Evolutionary conservation across 768 basidiomycete genomes (phyloP), one percentile per base, ranked within the genome.

Genomic region (Kwoniella pini): DNA sequence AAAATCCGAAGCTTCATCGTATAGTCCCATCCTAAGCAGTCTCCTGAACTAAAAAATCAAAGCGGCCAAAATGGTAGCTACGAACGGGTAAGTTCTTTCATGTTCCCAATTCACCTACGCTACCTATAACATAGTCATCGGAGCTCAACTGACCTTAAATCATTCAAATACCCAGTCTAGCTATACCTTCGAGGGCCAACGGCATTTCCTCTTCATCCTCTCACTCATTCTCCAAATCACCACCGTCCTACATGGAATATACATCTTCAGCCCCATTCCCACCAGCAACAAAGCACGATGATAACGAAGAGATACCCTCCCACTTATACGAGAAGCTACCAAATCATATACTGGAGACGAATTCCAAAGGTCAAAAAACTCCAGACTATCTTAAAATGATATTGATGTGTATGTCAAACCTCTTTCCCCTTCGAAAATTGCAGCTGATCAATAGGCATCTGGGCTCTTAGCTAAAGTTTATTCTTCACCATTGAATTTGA

Each of bases 301-400:
- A 63, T 22, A 70, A 76, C 38, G 74, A 74, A 15, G 69, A 69
- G 10, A 62, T 79, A 13, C 79, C 79, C 5, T 64, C 62, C 5
- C 79, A 79, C 64, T 68, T 81, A 45, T 81, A 81, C 59, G 61
- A 68, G 4, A 66, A 64, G 24, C 33, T 80, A 30, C 76, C 79
- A 2, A 17, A 52, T 15, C 77, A 79, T 57, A 44, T 42, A 42
- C 7, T 42, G 40, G 12, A 42, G 19, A 42, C 40, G 12, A 42
- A 42, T 71, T 19, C 48, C 78, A 60, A 53, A 66, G 40, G 55
- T 56, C 33, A 59, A 68, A 50, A 59, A 31, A 69, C 74, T 15
- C 77, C 77, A 9, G 75, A 78, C 45, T 78, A 78, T 46, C 44
- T 78, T 13, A 55, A 64, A 33, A 76, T 78, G 77, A 77, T 77